These are phyloP conservation scores for Jamesozyma piceae DNA, from an alignment of 805 yeast genomes.

Conservation along the genomic window DNA sequence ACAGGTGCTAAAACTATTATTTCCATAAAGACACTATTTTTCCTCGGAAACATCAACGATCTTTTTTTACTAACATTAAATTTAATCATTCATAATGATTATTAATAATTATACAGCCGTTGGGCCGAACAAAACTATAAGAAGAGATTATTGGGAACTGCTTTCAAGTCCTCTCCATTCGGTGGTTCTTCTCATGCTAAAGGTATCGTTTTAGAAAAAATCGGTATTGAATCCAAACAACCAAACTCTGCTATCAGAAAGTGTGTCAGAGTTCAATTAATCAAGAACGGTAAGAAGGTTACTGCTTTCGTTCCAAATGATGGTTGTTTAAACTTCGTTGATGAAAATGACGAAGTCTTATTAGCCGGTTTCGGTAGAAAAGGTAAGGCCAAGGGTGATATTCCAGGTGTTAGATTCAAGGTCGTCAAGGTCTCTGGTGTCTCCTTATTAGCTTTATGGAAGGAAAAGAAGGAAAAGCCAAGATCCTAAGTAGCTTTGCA, in stretches of 20 bases:
- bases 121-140: conserved; percentile 99
- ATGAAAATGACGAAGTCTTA: conserved; percentile 99
- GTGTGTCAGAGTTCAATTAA: conserved; percentile 99
- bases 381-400: conserved; percentile 99
- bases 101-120: conserved; percentile 43
- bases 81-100: neutral
- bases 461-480: conserved; percentile 99
- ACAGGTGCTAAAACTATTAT: too few relatives aligned
- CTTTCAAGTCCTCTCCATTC: conserved; percentile 99
- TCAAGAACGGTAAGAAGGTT: conserved; percentile 99
- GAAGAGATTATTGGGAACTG: conserved; percentile 98
- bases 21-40: too few relatives aligned
- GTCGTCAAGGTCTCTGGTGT: conserved; percentile 99
- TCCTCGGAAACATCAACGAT: too few relatives aligned
- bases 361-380: conserved; percentile 99
- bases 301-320: conserved; percentile 99
- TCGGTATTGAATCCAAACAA: conserved; percentile 99
- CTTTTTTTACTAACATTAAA: conserved; percentile 12
- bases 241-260: conserved; percentile 99
- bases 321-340: conserved; percentile 99
- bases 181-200: conserved; percentile 99
- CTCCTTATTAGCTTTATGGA: conserved; percentile 98
- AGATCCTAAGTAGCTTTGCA: conserved; percentile 59
- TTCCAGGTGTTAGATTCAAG: conserved; percentile 99
- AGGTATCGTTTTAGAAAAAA: conserved; percentile 98